Conservation (phyloP, 1,284 basidiomycete genomes). For the Boletus coffeatus region DNA sequence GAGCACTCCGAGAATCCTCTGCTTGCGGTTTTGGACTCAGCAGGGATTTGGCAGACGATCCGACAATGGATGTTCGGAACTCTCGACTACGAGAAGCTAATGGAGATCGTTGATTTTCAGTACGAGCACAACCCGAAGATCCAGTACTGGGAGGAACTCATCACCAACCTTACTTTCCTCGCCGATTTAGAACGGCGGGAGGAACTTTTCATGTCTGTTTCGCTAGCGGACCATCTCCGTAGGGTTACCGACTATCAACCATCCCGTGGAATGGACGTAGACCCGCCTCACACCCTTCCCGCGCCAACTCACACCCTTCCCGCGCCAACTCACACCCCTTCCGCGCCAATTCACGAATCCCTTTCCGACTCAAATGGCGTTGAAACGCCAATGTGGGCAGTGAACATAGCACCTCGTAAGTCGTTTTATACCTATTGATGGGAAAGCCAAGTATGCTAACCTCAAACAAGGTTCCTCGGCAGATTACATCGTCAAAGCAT, state of each 20-base stretch:
- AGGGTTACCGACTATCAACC: neutral
- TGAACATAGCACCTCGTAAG: neutral
- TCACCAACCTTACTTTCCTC: neutral
- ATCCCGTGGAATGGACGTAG: neutral
- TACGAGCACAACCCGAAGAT: neutral
- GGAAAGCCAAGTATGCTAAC: neutral
- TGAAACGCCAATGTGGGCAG: neutral
- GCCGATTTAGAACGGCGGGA: neutral
- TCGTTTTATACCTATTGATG: neutral
- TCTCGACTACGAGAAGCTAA: neutral
- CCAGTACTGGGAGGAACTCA: neutral
- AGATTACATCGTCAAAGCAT: neutral
- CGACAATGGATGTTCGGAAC: neutral
- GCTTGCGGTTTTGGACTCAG: neutral
- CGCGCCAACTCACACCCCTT: neutral
- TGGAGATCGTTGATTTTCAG: neutral
- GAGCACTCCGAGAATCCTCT: too few relatives aligned
- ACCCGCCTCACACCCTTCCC: neutral
- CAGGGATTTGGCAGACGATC: neutral
- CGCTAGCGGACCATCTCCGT: neutral
- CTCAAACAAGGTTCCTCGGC: neutral
- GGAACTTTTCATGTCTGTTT: neutral
- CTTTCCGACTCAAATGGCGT: too few relatives aligned
- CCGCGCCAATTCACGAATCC: too few relatives aligned
- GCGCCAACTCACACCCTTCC: too few relatives aligned